Conservation (phyloP, 768 basidiomycete genomes). For the Termitomyces sp. region DNA sequence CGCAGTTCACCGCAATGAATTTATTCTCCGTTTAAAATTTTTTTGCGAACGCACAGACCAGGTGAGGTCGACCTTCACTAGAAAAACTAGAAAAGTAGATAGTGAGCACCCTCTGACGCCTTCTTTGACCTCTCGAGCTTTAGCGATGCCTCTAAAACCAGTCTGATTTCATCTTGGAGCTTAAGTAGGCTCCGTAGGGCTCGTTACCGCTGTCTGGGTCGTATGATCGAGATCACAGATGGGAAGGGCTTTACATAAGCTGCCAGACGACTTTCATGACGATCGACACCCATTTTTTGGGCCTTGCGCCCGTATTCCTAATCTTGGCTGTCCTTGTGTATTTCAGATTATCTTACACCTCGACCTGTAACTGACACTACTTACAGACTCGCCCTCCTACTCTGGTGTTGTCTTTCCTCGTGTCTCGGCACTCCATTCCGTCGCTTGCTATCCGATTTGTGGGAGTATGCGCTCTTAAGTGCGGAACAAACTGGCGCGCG, state of each 20-base stretch:
- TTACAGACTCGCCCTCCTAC: slow-evolving; percentile 40
- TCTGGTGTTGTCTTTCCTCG: slow-evolving; percentile 66
- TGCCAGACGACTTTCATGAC: background rate
- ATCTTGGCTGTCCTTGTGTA: slow-evolving; percentile 44
- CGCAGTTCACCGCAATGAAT: slow-evolving; percentile 13
- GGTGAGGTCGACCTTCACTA: background rate
- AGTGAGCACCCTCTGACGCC: background rate
- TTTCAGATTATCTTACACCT: background rate
- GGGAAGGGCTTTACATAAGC: background rate
- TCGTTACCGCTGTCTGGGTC: background rate
- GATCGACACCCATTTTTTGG: slow-evolving; percentile 19
- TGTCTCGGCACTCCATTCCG: slow-evolving; percentile 53
- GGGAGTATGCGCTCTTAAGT: slow-evolving; percentile 39
- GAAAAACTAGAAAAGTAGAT: no score
- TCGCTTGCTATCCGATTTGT: slow-evolving; percentile 38
- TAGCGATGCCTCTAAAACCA: background rate
- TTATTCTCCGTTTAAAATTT: slow-evolving; percentile 20
- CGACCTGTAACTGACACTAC: slow-evolving; percentile 1
- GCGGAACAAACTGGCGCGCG: slow-evolving; percentile 23
- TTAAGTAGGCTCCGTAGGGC: background rate
- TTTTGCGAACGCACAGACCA: slow-evolving; percentile 14
- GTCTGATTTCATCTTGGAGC: background rate
- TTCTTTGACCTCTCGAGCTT: background rate
- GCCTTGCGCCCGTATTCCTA: slow-evolving; percentile 36
- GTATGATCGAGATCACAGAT: background rate